A percentile compares a stretch with the other conserved stretches of the same genome.
Evolutionary conservation across 2,329 filamentous ascomycete species (phyloP).

Genomic region (Didymella sp.): DNA sequence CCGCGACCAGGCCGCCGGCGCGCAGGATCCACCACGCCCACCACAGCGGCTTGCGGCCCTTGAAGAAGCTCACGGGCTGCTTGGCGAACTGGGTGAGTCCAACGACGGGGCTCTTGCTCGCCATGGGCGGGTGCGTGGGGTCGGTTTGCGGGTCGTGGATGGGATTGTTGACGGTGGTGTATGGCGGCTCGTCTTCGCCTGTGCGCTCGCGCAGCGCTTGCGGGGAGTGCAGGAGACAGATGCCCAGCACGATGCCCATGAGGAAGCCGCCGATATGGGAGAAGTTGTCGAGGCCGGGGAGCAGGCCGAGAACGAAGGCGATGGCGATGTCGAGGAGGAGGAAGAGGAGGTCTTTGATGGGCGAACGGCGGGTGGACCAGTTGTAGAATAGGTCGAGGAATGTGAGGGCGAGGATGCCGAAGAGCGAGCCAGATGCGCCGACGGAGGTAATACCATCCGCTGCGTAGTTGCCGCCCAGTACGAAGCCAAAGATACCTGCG

Average conservation of each 20-base stretch:
- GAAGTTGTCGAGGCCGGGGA: conserved; percentile 96
- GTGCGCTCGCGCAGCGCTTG: conserved; percentile 77
- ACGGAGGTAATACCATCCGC: conserved; percentile 78
- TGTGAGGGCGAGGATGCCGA: conserved; percentile 87
- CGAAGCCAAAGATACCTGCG: conserved; percentile 93
- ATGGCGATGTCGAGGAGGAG: conserved; percentile 85
- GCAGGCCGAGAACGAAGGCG: conserved; percentile 87
- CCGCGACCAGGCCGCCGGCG: conserved; percentile 76
- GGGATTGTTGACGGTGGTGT: conserved; percentile 65
- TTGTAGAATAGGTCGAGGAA: conserved; percentile 92
- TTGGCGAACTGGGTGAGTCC: conserved; percentile 55
- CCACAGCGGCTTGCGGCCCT: conserved; percentile 90
- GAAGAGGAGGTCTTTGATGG: conserved; percentile 84
- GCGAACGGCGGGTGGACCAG: conserved; percentile 79
- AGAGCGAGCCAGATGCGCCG: conserved; percentile 88
- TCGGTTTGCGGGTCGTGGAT: conserved; percentile 25
- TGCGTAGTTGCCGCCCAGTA: conserved; percentile 93
- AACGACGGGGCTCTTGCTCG: conserved; percentile 20
- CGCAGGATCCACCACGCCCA: conserved; percentile 97
- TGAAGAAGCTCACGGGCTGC: conserved; percentile 76
- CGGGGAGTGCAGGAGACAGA: conserved; percentile 88
- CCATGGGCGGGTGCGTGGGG: conserved; percentile 14
- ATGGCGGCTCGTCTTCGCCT: conserved; percentile 71
- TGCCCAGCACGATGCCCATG: conserved; percentile 85
- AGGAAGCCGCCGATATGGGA: conserved; percentile 95